These are phyloP conservation scores for Coffea eugenioides DNA, from an alignment of 257 asterid species.

Conservation along the genomic window DNA sequence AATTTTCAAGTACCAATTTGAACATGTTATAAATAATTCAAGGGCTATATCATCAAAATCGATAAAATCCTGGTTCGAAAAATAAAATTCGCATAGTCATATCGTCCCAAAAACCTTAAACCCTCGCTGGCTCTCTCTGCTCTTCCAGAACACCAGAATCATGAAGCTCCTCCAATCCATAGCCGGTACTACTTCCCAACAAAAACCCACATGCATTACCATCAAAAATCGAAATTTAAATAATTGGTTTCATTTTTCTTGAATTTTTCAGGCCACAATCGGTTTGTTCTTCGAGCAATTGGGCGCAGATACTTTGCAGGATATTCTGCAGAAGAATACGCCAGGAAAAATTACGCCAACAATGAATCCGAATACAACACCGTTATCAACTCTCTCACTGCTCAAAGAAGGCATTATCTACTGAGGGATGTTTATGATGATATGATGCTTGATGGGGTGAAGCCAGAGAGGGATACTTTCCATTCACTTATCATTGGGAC, in stretches of 20 bases:
- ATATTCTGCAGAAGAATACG: slow-evolving; percentile 55
- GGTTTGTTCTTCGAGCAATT: slow-evolving; percentile 42
- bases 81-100: too few relatives aligned
- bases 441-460: slow-evolving; percentile 97
- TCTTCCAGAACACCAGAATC: neutral
- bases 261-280: slow-evolving; percentile 44
- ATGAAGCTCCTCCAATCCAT: slow-evolving; percentile 63
- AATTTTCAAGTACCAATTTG: too few relatives aligned
- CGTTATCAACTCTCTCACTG: slow-evolving; percentile 63
- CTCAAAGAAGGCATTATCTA: slow-evolving; percentile 74
- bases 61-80: too few relatives aligned
- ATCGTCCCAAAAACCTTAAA: neutral
- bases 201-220: neutral
- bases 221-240: neutral
- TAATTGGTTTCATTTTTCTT: neutral
- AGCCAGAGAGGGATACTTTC: slow-evolving; percentile 94
- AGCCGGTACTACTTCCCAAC: slow-evolving; percentile 32
- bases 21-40: too few relatives aligned
- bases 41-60: too few relatives aligned
- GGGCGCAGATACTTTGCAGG: slow-evolving; percentile 66
- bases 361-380: slow-evolving; percentile 78
- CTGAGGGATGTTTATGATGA: slow-evolving; percentile 96
- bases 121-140: neutral
- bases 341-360: slow-evolving; percentile 74
- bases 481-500: slow-evolving; percentile 88